Percentiles rank a stretch among this genome's conserved stretches.
phyloP scores from a whole-genome alignment of 441 rosid species.

The Daphne laureola region DNA sequence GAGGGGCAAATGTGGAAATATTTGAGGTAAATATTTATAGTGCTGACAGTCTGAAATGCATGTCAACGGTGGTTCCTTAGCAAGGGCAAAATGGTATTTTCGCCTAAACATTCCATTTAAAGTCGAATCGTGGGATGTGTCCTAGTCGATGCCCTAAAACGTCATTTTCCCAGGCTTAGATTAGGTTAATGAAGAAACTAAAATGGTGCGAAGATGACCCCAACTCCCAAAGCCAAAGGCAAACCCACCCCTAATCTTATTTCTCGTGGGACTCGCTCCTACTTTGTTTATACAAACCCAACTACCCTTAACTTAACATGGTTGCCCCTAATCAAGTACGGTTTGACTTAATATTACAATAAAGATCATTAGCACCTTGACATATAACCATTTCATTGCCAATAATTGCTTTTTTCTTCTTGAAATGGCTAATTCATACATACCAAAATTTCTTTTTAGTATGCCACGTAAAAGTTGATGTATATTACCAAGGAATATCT shows the following conservation, averaged over 20 bases:
- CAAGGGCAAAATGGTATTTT: conserved; percentile 15
- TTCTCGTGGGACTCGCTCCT: conserved; percentile 5
- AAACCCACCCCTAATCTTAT: too few relatives aligned
- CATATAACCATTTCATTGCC: not conserved
- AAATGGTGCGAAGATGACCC: too few relatives aligned
- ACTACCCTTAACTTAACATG: not conserved
- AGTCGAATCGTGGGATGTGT: conserved; percentile 7
- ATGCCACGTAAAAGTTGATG: not conserved
- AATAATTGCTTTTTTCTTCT: not conserved
- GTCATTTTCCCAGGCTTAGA: conserved; percentile 8
- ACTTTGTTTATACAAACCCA: not conserved
- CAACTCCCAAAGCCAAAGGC: too few relatives aligned
- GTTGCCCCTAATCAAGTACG: conserved; percentile 1
- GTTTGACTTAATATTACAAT: conserved; percentile 5
- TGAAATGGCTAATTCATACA: not conserved
- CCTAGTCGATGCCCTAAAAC: conserved; percentile 15
- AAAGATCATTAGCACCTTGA: too few relatives aligned
- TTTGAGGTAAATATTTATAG: too few relatives aligned
- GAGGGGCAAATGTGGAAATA: too few relatives aligned
- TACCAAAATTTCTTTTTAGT: too few relatives aligned
- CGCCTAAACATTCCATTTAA: not conserved
- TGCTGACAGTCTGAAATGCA: too few relatives aligned
- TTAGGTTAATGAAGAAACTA: too few relatives aligned
- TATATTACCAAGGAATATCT: too few relatives aligned
- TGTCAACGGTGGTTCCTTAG: too few relatives aligned